Evolutionary conservation across 495 filamentous ascomycete species (phyloP).

Genomic region (Pseudotulostoma volvatum): DNA sequence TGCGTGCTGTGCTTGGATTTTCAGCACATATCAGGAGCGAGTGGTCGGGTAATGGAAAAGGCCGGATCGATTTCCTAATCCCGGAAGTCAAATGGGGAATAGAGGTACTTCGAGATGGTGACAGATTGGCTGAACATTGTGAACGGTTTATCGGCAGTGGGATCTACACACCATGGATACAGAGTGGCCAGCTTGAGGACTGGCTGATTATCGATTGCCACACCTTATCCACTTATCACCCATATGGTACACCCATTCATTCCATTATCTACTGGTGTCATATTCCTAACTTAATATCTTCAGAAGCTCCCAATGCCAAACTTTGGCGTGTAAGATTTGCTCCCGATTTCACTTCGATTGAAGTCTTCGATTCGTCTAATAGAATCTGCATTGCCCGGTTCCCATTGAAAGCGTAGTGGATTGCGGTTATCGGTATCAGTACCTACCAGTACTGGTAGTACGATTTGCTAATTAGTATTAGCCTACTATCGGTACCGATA

Average conservation of each 20-base stretch:
- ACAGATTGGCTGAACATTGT: slow-evolving; percentile 4
- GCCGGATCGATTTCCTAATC: slow-evolving; percentile 7
- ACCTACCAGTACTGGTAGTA: too few species aligned
- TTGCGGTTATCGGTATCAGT: too few species aligned
- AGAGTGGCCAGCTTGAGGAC: slow-evolving; percentile 1
- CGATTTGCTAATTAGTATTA: too few species aligned
- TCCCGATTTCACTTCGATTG: slow-evolving; percentile 1
- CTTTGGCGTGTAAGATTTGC: slow-evolving; percentile 6
- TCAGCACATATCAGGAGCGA: slow-evolving; percentile 2
- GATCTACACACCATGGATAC: slow-evolving; percentile 4
- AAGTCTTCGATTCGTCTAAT: slow-evolving; percentile 1
- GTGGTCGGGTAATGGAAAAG: slow-evolving; percentile 5
- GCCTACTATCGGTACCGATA: too few species aligned
- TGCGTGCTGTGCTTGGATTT: slow-evolving; percentile 4
- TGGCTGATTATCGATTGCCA: slow-evolving; percentile 6
- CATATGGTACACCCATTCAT: slow-evolving; percentile 1
- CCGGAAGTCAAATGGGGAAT: slow-evolving; percentile 5
- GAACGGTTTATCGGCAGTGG: slow-evolving; percentile 3
- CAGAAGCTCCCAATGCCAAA: slow-evolving; percentile 5
- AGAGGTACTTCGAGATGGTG: slow-evolving; percentile 7
- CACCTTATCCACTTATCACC: background rate
- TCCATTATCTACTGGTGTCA: background rate
- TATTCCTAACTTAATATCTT: background rate
- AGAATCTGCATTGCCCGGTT: too few species aligned
- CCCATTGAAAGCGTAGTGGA: too few species aligned